A percentile compares a stretch with the other conserved stretches of the same genome.
Evolutionary conservation across 2,329 filamentous ascomycete genomes (phyloP).

Genomic region (Fonsecaea erecta): DNA sequence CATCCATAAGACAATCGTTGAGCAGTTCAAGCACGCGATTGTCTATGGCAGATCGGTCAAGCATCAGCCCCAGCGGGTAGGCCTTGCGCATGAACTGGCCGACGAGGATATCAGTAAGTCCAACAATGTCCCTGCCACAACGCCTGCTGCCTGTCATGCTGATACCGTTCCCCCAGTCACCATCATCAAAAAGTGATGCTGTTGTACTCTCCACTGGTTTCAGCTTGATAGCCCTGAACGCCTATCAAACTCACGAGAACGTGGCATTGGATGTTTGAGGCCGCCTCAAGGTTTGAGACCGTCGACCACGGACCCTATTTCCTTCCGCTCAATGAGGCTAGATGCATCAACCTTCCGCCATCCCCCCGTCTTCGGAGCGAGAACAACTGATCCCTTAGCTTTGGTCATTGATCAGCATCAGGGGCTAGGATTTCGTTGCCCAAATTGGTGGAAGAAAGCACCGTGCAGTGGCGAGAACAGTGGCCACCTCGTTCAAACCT

Average conservation of each 20-base stretch:
- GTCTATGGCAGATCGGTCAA: slow-evolving; percentile 98
- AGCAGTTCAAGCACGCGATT: slow-evolving; percentile 92
- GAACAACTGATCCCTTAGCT: slow-evolving; percentile 7
- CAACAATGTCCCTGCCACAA: not conserved
- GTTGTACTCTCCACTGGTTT: not conserved
- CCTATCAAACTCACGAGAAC: slow-evolving; percentile 6
- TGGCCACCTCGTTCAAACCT: slow-evolving; percentile 10
- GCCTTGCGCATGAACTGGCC: slow-evolving; percentile 84
- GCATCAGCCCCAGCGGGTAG: slow-evolving; percentile 96
- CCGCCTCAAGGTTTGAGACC: slow-evolving; percentile 21
- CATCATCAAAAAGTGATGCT: slow-evolving; percentile 44
- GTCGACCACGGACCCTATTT: slow-evolving; percentile 14
- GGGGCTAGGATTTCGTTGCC: slow-evolving; percentile 11
- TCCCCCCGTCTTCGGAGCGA: slow-evolving; percentile 24
- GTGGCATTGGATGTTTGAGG: slow-evolving; percentile 11
- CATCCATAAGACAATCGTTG: slow-evolving; percentile 94
- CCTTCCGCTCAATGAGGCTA: slow-evolving; percentile 27
- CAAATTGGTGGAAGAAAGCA: slow-evolving; percentile 16
- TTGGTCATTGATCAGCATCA: slow-evolving; percentile 16
- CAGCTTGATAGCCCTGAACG: slow-evolving; percentile 1
- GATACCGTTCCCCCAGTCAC: slow-evolving; percentile 39
- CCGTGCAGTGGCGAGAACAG: slow-evolving; percentile 18
- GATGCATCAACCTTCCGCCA: slow-evolving; percentile 25
- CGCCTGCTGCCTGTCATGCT: slow-evolving; percentile 2
- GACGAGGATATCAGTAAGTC: slow-evolving; percentile 94